Evolutionary conservation across 345 rosid genomes (phyloP).

Genomic region (Ailanthus altissimus): DNA sequence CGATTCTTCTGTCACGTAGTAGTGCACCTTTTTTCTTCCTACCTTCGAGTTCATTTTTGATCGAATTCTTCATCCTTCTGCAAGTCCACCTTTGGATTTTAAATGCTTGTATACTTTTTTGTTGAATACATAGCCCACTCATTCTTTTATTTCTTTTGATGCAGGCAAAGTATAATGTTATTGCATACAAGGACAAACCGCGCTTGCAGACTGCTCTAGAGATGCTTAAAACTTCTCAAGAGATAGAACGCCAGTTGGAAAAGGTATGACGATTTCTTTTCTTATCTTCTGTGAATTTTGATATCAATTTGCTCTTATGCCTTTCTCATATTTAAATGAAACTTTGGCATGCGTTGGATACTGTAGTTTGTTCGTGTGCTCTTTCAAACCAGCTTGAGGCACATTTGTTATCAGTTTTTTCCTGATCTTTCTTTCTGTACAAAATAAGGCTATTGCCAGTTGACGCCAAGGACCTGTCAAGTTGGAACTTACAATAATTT

Average conservation of each 20-base stretch:
- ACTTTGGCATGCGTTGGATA: not conserved
- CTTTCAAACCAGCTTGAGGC: not conserved
- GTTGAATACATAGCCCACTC: not conserved
- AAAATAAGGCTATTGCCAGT: not conserved
- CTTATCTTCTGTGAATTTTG: not conserved
- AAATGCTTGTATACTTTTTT: not conserved
- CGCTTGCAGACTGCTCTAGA: constrained; percentile 74
- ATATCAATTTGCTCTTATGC: not conserved
- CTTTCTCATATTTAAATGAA: not conserved
- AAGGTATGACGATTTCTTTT: constrained; percentile 42
- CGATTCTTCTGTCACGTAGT: not conserved
- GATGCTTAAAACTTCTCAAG: constrained; percentile 72
- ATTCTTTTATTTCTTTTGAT: constrained; percentile 9
- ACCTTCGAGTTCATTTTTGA: not conserved
- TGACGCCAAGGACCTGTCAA: not conserved
- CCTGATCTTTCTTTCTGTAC: not conserved
- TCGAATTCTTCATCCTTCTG: not conserved
- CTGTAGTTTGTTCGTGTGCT: not conserved
- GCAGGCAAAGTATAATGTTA: constrained; percentile 72
- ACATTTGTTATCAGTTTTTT: not conserved
- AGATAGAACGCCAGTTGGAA: constrained; percentile 63
- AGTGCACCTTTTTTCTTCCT: not conserved
- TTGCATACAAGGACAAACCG: constrained; percentile 81
- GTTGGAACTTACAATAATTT: not conserved
- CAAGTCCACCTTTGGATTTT: not conserved